Base-by-base conservation (phyloP, 1,284 basidiomycete species). In the Cryptococcus depauperatus region DNA sequence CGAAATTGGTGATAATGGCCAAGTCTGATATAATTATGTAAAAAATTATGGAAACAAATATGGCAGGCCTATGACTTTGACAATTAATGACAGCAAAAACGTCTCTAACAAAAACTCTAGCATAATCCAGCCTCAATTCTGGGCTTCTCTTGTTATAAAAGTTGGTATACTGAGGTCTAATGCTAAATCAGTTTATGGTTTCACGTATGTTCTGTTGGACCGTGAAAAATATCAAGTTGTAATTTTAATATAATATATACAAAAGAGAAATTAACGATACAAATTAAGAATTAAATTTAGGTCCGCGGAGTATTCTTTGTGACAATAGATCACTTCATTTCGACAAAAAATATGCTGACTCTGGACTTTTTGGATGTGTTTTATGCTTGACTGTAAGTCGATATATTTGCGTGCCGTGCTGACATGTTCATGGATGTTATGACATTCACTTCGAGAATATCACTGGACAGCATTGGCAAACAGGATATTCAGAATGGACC, bases 1-100 rank as follows among this genome's bases (percentile, higher is more conserved):
- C 21, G 80, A 80, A 1, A 79, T 82, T 48, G 71, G 77, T 56
- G 81, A 80, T n/a, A 81, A 81, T 54, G 80, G 80, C 19, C 66
- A 77, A 67, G 64, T 61, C 13, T 79, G 77, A 75, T 79, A 77
- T 73, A 61, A 73, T 16, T 76, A 70, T 58, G 75, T 71, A 50
- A 70, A 70, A 37, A 74, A 69, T 40, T 65, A 66, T 32, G 56
- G 58, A 11, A 62, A 72, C 73, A 33, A 72, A 73, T 40, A 66
- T 62, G 48, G 34, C 27, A 75, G 80, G 14, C 80, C 81, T 1
- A 78, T 83, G 52, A 71, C 79, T 3, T 65, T 83, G 35, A 79
- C 79, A 0, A 57, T 83, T 25, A 75, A 68, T 46, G 69, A 78
- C 43, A 78, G 73, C 7, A 71, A 65, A 10, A 69, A 75, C 37